A percentile compares a stretch with the other conserved stretches of the same genome.
Conservation (phyloP, 768 basidiomycete species). For the Tephrocybe sp. region DNA sequence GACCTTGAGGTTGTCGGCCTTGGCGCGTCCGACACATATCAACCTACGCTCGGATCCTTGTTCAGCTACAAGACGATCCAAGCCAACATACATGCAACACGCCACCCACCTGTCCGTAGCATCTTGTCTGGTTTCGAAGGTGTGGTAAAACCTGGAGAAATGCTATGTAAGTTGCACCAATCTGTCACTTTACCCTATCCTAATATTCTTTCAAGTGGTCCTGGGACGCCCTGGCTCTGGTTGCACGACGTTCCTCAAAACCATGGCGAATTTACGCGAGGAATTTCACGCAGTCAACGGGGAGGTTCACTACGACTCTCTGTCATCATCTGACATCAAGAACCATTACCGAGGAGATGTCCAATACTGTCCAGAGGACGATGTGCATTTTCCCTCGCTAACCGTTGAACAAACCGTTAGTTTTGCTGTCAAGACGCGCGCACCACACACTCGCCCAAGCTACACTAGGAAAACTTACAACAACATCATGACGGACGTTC, state of each 20-base stretch:
- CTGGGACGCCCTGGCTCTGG: conserved; percentile 87
- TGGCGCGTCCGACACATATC: conserved; percentile 41
- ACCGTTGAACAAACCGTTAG: conserved; percentile 74
- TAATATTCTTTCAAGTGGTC: conserved; percentile 51
- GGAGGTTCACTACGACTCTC: conserved; percentile 72
- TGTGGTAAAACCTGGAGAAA: conserved; percentile 65
- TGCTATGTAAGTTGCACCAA: conserved; percentile 59
- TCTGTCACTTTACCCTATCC: neutral
- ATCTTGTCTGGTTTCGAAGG: conserved; percentile 68
- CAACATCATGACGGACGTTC: conserved; percentile 49
- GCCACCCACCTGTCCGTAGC: conserved; percentile 63
- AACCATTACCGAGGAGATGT: conserved; percentile 77
- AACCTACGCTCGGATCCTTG: conserved; percentile 52
- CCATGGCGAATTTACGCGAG: conserved; percentile 70
- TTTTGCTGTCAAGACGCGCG: conserved; percentile 68
- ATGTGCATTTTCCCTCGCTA: conserved; percentile 82
- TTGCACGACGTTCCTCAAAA: conserved; percentile 82
- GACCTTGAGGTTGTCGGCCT: conserved; percentile 54
- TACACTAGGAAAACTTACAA: conserved; percentile 42
- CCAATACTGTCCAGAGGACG: conserved; percentile 81
- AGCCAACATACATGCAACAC: conserved; percentile 36
- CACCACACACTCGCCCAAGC: conserved; percentile 53
- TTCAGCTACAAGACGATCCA: conserved; percentile 44
- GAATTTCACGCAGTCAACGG: conserved; percentile 74
- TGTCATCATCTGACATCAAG: conserved; percentile 61